These are phyloP conservation scores for Lactarius deliciosus DNA, from an alignment of 768 basidiomycete species.

Conservation along the genomic window DNA sequence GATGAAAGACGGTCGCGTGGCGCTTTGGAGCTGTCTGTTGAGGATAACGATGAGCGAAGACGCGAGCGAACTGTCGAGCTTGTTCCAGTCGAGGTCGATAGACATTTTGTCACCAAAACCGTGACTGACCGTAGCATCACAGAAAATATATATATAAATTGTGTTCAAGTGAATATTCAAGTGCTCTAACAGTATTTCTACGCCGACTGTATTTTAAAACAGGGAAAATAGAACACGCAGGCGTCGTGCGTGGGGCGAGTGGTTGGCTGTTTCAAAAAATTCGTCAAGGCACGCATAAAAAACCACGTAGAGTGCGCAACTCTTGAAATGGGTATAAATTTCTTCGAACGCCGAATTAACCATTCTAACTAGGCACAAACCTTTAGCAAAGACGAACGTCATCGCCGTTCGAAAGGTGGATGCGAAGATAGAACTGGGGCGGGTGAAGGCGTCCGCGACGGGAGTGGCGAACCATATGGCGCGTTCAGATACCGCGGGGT, in stretches of 20 bases:
- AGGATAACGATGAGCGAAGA: slow-evolving; percentile 68
- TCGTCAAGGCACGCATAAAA: slow-evolving; percentile 9
- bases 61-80: slow-evolving; percentile 73
- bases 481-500: slow-evolving; percentile 49
- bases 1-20: slow-evolving; percentile 87
- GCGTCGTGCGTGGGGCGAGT: not conserved
- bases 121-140: not conserved
- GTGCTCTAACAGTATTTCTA: slow-evolving; percentile 28
- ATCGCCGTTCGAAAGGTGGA: slow-evolving; percentile 22
- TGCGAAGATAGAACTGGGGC: slow-evolving; percentile 31
- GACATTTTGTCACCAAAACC: slow-evolving; percentile 56
- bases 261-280: slow-evolving; percentile 7
- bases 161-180: slow-evolving; percentile 12
- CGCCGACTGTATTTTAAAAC: slow-evolving; percentile 19
- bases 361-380: slow-evolving; percentile 1
- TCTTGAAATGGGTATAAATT: slow-evolving; percentile 29
- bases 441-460: slow-evolving; percentile 50
- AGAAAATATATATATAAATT: not conserved
- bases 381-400: slow-evolving; percentile 9
- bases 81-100: slow-evolving; percentile 91
- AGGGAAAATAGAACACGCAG: slow-evolving; percentile 10
- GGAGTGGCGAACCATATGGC: slow-evolving; percentile 51
- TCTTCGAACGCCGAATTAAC: slow-evolving; percentile 11
- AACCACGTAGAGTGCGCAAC: slow-evolving; percentile 5
- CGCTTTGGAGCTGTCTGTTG: slow-evolving; percentile 71